A percentile compares a stretch with the other conserved stretches of the same genome.
Evolutionary conservation across 495 filamentous ascomycete species (phyloP).

Genomic region (Lepraria neglecta): DNA sequence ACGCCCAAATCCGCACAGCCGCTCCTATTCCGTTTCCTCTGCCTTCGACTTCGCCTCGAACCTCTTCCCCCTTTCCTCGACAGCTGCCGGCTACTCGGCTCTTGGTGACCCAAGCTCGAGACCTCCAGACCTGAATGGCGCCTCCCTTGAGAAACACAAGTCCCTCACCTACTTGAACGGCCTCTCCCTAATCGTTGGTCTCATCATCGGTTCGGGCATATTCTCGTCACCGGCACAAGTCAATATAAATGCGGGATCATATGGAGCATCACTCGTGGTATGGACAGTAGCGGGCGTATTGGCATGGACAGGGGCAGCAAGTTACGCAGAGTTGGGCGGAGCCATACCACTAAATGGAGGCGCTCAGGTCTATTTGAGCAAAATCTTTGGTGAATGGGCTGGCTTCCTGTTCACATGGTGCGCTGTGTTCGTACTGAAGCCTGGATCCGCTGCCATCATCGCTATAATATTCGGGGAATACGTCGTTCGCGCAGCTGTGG

Average conservation of each 20-base stretch:
- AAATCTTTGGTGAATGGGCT: slow-evolving; percentile 88
- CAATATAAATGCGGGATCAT: slow-evolving; percentile 85
- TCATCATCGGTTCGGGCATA: slow-evolving; percentile 97
- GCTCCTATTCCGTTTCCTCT: slow-evolving; percentile 83
- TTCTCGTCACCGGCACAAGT: slow-evolving; percentile 95
- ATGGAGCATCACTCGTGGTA: slow-evolving; percentile 80
- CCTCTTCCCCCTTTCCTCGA: slow-evolving; percentile 86
- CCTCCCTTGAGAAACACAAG: slow-evolving; percentile 85
- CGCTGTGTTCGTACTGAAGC: slow-evolving; percentile 88
- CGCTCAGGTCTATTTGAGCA: slow-evolving; percentile 83
- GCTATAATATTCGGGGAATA: slow-evolving; percentile 98
- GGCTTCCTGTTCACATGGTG: slow-evolving; percentile 96
- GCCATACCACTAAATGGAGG: slow-evolving; percentile 95
- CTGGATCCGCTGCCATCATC: slow-evolving; percentile 87
- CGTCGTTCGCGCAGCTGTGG: slow-evolving; percentile 75
- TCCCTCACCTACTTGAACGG: slow-evolving; percentile 92
- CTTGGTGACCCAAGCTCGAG: slow-evolving; percentile 61
- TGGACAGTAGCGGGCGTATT: slow-evolving; percentile 86
- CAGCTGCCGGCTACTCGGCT: slow-evolving; percentile 73
- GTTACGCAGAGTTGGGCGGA: slow-evolving; percentile 92
- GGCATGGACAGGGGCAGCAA: slow-evolving; percentile 94
- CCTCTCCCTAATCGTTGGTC: slow-evolving; percentile 76
- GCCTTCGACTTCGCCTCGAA: slow-evolving; percentile 90
- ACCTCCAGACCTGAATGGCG: slow-evolving; percentile 43
- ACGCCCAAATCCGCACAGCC: slow-evolving; percentile 46